Percentiles rank a stretch among this genome's conserved stretches.
Conservation (phyloP, 2,329 filamentous ascomycete species). For the Pyricularia pennisetigena region DNA sequence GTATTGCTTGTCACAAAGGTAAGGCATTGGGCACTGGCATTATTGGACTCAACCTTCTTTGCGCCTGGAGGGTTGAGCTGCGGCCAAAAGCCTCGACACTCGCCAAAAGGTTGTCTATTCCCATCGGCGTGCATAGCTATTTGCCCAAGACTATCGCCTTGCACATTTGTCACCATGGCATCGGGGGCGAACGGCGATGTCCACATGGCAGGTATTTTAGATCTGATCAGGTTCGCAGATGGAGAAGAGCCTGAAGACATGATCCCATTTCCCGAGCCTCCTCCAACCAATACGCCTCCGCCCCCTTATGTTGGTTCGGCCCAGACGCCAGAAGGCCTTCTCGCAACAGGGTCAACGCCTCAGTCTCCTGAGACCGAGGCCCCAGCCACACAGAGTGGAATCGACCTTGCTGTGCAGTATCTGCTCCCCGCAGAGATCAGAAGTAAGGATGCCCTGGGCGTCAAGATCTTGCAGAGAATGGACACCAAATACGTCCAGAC, state of each 20-base stretch:
- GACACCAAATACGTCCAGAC: conserved; percentile 5
- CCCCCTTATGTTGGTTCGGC: background rate
- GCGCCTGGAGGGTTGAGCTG: too few species aligned
- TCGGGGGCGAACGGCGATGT: background rate
- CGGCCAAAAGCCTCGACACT: background rate
- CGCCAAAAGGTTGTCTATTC: background rate
- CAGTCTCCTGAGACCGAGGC: background rate
- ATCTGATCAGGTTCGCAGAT: background rate
- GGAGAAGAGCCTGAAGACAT: background rate
- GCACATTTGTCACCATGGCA: background rate
- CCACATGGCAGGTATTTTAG: background rate
- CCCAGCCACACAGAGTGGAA: background rate
- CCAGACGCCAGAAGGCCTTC: background rate
- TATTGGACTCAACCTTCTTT: too few species aligned
- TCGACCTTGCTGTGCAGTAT: conserved; percentile 2
- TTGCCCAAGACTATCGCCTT: background rate
- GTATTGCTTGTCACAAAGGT: too few species aligned
- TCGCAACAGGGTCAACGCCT: background rate
- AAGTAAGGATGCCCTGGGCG: background rate
- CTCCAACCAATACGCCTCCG: background rate
- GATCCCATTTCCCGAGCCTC: background rate
- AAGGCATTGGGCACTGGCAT: too few species aligned
- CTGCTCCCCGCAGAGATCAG: background rate
- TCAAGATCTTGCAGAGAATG: background rate
- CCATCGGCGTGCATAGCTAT: background rate